Evolutionary conservation across 23 red algal species (phyloP), one percentile per base, ranked within the genome.

Genomic region (Gracilariopsis chorda): DNA sequence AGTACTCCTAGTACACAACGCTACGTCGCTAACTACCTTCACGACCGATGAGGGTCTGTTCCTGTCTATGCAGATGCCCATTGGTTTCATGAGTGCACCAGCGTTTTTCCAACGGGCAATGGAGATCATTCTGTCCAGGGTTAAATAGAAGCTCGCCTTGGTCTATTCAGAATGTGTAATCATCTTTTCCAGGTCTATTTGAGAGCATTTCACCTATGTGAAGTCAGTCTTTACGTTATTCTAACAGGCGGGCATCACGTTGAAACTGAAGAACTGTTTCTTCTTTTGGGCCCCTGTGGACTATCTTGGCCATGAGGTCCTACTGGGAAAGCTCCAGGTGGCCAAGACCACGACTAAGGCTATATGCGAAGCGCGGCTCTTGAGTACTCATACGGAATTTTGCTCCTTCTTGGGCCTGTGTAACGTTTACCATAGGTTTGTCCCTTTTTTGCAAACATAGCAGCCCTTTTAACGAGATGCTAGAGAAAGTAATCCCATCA

Each of bases 401-500:
- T 70, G 59, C 14, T 49, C 7, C 14, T 85, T 85, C 80, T 57
- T 85, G n/a, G 61, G 80, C 56, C 10, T 85, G n/a, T 85, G 80
- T 37, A 85, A 85, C 34, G 80, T 85, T 24, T 69, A 69, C 51
- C 1, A 28, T 11, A 21, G 80, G 13, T 85, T 85, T 70, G 17
- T 46, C 29, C 36, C 42, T 70, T 57, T 85, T 69, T 39, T 21
- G 57, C 16, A 77, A 46, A 69, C 7, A 49, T 33, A 1, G 57
- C 59, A 28, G 9, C 12, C 62, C 27, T 0, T 57, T 85, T 37
- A 85, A 85, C 13, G 25, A 70, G 9, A 16, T 69, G n/a, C 27
- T 85, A 27, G 30, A 70, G 56, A 69, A 65, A 21, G 62, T 34
- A 39, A 12, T 21, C 16, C 78, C 78, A 13, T 29, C 37, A 14